A percentile compares a stretch with the other conserved stretches of the same genome.
phyloP scores from a whole-genome alignment of 495 filamentous ascomycete species.

The Penicillium tannophilum region DNA sequence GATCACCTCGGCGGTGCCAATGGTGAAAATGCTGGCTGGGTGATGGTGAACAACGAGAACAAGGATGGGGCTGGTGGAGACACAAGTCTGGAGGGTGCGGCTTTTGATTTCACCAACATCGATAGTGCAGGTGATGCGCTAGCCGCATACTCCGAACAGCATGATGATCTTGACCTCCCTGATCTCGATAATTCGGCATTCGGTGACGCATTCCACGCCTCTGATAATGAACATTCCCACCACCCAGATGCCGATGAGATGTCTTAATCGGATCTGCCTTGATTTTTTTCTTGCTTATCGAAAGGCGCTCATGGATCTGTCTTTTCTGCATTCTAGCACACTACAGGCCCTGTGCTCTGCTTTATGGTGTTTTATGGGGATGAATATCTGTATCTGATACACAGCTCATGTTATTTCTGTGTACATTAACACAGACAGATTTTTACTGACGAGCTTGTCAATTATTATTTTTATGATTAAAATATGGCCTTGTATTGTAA shows the following conservation, averaged over 20 bases:
- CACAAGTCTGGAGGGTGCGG: slow-evolving; percentile 40
- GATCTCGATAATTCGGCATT: slow-evolving; percentile 63
- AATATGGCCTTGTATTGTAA: background rate
- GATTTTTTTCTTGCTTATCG: slow-evolving; percentile 7
- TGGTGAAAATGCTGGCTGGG: slow-evolving; percentile 58
- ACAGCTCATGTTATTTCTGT: slow-evolving; percentile 15
- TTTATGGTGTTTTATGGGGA: slow-evolving; percentile 20
- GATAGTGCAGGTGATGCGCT: slow-evolving; percentile 64
- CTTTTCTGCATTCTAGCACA: slow-evolving; percentile 18
- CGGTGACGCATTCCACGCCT: slow-evolving; percentile 63
- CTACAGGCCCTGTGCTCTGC: slow-evolving; percentile 19
- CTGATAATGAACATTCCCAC: slow-evolving; percentile 52
- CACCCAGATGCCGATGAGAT: slow-evolving; percentile 49
- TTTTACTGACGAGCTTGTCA: background rate
- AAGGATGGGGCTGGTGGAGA: slow-evolving; percentile 34
- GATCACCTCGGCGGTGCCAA: slow-evolving; percentile 33
- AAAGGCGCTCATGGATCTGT: slow-evolving; percentile 23
- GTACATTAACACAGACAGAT: slow-evolving; percentile 18
- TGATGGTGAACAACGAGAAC: slow-evolving; percentile 58
- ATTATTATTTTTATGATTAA: background rate
- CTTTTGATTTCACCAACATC: slow-evolving; percentile 60
- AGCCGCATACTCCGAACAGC: slow-evolving; percentile 58
- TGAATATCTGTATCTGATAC: slow-evolving; percentile 14
- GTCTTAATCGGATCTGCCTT: slow-evolving; percentile 25
- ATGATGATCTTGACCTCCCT: slow-evolving; percentile 51